Percentiles rank a stretch among this genome's conserved stretches.
Conservation (phyloP, 2,329 filamentous ascomycete species). For the Neurospora sp. region DNA sequence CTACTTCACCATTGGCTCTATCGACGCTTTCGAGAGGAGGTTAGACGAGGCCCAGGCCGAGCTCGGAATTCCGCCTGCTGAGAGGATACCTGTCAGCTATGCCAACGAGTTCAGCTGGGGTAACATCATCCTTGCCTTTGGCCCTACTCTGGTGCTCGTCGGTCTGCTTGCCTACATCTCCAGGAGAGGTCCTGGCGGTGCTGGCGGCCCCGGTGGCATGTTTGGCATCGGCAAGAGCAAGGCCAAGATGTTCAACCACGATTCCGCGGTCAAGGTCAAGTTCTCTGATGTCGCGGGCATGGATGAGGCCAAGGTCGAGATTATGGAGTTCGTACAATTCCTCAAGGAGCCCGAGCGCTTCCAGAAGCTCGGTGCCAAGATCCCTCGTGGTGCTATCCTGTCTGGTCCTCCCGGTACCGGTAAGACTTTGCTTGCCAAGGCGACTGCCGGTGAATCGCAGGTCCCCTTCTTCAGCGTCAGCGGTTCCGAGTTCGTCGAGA, state of each 20-base stretch:
- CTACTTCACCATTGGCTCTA: slow-evolving; percentile 90
- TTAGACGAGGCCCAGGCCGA: slow-evolving; percentile 83
- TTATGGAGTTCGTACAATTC: slow-evolving; percentile 99
- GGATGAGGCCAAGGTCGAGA: slow-evolving; percentile 96
- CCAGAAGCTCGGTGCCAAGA: slow-evolving; percentile 91
- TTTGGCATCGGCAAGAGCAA: slow-evolving; percentile 95
- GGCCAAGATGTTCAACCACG: slow-evolving; percentile 95
- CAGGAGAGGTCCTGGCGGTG: slow-evolving; percentile 61
- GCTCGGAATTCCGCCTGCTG: slow-evolving; percentile 72
- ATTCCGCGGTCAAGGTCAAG: slow-evolving; percentile 92
- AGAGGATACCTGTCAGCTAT: slow-evolving; percentile 90
- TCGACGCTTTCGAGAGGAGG: slow-evolving; percentile 84
- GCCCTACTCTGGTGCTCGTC: slow-evolving; percentile 78
- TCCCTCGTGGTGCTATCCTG: slow-evolving; percentile 90
- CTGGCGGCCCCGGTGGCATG: slow-evolving; percentile 62
- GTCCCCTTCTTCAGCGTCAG: slow-evolving; percentile 98
- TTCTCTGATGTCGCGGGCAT: slow-evolving; percentile 95
- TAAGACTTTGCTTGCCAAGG: slow-evolving; percentile 95
- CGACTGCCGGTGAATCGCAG: slow-evolving; percentile 90
- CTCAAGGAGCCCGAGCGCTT: slow-evolving; percentile 88
- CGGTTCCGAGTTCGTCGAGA: slow-evolving; percentile 97
- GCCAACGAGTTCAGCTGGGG: slow-evolving; percentile 65
- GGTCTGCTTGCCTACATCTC: slow-evolving; percentile 74
- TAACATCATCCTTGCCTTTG: slow-evolving; percentile 66
- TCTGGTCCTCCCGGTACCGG: slow-evolving; percentile 97